Conservation (phyloP, 2,329 filamentous ascomycete species). For the Pyrenophora seminiperda region DNA sequence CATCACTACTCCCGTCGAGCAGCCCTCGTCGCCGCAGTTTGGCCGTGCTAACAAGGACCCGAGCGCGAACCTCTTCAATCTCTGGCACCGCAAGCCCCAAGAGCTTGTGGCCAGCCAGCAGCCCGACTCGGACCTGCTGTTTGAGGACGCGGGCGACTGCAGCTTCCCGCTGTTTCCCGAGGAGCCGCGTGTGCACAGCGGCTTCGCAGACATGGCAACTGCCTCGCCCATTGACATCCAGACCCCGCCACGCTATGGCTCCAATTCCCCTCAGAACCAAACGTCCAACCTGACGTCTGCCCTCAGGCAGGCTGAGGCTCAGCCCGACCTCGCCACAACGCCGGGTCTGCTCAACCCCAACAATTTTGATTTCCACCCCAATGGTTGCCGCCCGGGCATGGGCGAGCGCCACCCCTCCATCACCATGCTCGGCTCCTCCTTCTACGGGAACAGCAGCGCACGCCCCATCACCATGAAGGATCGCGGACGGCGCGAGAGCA, state of each 20-base stretch:
- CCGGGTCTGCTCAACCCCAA: slow-evolving; percentile 52
- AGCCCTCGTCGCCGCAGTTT: slow-evolving; percentile 50
- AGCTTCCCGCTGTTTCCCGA: slow-evolving; percentile 49
- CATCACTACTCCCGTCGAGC: slow-evolving; percentile 48
- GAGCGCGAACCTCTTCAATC: slow-evolving; percentile 41
- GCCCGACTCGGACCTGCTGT: slow-evolving; percentile 46
- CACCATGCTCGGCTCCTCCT: slow-evolving; percentile 53
- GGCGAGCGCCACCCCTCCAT: slow-evolving; percentile 61
- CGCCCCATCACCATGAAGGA: slow-evolving; percentile 66
- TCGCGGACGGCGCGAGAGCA: slow-evolving; percentile 62
- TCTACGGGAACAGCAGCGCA: slow-evolving; percentile 61
- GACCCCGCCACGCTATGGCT: slow-evolving; percentile 59
- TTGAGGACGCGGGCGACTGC: slow-evolving; percentile 50
- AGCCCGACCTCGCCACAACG: slow-evolving; percentile 35
- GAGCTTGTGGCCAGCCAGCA: slow-evolving; percentile 40
- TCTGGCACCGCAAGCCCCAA: slow-evolving; percentile 53
- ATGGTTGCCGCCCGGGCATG: slow-evolving; percentile 37
- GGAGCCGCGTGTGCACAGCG: slow-evolving; percentile 30
- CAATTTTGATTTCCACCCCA: slow-evolving; percentile 37
- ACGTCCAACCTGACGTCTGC: slow-evolving; percentile 68
- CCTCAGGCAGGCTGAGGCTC: slow-evolving; percentile 56
- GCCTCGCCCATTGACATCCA: slow-evolving; percentile 66
- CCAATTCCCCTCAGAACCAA: slow-evolving; percentile 65
- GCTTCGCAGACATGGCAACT: slow-evolving; percentile 55
- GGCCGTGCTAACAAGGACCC: slow-evolving; percentile 50